Evolutionary conservation across 2,329 filamentous ascomycete genomes (phyloP), one percentile per base, ranked within the genome.

Genomic region (Stachybotrys chartarum): DNA sequence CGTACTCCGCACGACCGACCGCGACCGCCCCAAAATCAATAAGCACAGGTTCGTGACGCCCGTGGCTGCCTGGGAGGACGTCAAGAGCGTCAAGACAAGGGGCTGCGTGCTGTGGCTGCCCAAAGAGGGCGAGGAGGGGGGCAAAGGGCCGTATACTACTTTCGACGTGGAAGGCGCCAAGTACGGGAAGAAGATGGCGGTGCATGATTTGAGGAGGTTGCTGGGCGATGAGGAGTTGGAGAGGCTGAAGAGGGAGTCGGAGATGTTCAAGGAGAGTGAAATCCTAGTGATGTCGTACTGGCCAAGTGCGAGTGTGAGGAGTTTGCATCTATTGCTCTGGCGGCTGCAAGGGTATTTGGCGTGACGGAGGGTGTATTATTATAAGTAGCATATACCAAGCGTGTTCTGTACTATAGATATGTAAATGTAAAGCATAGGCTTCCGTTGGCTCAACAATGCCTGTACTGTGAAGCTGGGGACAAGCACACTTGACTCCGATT

Each of bases 311-410:
- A 68, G 71, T 44, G 78, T 76, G 7, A 64, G 73, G 24, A 65
- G 72, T 14, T 51, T 83, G 50, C 79, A 83, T 65, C 55, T 76
- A 54, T 70, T 75, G 54, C 70, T 86, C 7, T 86, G 83, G 83
- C 79, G 77, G 58, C 64, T 86, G 8, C 79, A 85, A 57, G 81
- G 81, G 1, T 86, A 81, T 60, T 50, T 83, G 24, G 63, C 61
- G 16, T 42, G 14, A 14, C 35, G 8, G 5, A 24, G 24, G 24
- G 24, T 24, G 24, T 24, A 24, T 24, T 24, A 24, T 24, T 24
- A 24, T 24, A 24, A 24, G 24, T 24, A 24, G 24, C 24, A 24
- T 24, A 24, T 24, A 24, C 24, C 24, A 24, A 24, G 24, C 24
- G 24, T 24, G 24, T 24, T 24, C 24, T 24, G 24, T 24, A 24